Percentiles rank a stretch among this genome's conserved stretches.
Conservation (phyloP, 1,284 basidiomycete species). For the Sutorius eximius region DNA sequence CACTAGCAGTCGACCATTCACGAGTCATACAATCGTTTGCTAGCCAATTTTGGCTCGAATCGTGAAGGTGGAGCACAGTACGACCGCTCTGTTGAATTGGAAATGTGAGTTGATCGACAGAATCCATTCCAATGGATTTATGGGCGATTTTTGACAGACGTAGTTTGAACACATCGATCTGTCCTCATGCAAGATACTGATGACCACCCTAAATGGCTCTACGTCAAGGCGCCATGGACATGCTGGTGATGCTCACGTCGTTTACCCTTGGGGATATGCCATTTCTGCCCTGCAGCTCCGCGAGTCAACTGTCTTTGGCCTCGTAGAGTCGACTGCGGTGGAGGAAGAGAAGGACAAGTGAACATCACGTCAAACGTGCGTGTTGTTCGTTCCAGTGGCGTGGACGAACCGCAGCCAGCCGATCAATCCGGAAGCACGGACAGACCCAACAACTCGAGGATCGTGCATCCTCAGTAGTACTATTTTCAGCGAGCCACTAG, state of each 20-base stretch:
- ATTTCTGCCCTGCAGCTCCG: not conserved
- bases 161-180: not conserved
- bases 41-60: constrained; percentile 4
- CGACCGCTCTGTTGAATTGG: constrained; percentile 14
- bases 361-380: constrained; percentile 11
- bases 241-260: constrained; percentile 10
- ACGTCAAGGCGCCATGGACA: constrained; percentile 5
- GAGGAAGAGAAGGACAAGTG: constrained; percentile 5
- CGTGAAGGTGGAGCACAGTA: constrained; percentile 11
- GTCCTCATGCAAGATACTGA: constrained; percentile 7
- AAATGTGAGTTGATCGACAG: constrained; percentile 25
- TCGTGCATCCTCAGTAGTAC: constrained; percentile 5
- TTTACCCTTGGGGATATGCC: constrained; percentile 2
- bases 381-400: constrained; percentile 7
- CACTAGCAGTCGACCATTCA: not conserved
- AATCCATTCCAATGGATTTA: constrained; percentile 1
- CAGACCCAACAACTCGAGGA: constrained; percentile 16
- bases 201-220: not conserved
- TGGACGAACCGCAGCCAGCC: constrained; percentile 10
- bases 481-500: not conserved
- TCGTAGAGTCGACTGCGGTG: constrained; percentile 10
- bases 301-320: not conserved
- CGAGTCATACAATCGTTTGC: not conserved
- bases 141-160: constrained; percentile 3
- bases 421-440: constrained; percentile 14